phyloP scores from a whole-genome alignment of 1,139 yeast genomes.

The Tardiomyces blankii region DNA sequence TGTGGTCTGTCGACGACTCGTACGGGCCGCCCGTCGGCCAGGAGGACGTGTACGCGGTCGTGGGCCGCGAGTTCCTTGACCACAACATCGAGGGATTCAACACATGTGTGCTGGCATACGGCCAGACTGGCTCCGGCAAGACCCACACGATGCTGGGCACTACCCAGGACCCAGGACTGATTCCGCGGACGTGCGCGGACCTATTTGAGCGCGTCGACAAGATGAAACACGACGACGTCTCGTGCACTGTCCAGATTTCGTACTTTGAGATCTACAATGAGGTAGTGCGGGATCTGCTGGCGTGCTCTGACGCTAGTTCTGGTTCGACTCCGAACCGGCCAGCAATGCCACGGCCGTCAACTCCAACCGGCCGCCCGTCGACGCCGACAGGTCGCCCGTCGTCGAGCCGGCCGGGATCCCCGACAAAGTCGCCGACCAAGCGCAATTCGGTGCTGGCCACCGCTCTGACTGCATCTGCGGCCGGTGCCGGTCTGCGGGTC shows the following conservation, averaged over 20 bases:
- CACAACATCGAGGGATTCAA: slow-evolving; percentile 62
- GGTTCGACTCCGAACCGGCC: background rate
- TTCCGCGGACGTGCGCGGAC: slow-evolving; percentile 47
- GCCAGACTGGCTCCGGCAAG: slow-evolving; percentile 71
- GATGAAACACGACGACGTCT: slow-evolving; percentile 31
- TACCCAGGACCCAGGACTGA: slow-evolving; percentile 41
- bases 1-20: slow-evolving; percentile 43
- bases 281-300: slow-evolving; percentile 13
- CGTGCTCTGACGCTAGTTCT: background rate
- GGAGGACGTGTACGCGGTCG: slow-evolving; percentile 35
- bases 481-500: slow-evolving; percentile 33
- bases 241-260: slow-evolving; percentile 46
- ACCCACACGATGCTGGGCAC: slow-evolving; percentile 67
- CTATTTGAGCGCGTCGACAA: slow-evolving; percentile 37
- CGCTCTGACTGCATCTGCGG: slow-evolving; percentile 1
- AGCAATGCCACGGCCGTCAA: background rate
- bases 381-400: too few relatives aligned
- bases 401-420: background rate
- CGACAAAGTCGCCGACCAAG: background rate
- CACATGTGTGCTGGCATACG: slow-evolving; percentile 65
- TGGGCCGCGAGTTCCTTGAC: slow-evolving; percentile 49
- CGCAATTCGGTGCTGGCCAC: background rate
- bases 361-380: background rate
- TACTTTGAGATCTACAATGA: slow-evolving; percentile 66
- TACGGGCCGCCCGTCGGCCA: slow-evolving; percentile 35